Percentiles rank a stretch among this genome's conserved stretches.
phyloP scores from a whole-genome alignment of 2,329 filamentous ascomycete species.

The Colletotrichum sidae region DNA sequence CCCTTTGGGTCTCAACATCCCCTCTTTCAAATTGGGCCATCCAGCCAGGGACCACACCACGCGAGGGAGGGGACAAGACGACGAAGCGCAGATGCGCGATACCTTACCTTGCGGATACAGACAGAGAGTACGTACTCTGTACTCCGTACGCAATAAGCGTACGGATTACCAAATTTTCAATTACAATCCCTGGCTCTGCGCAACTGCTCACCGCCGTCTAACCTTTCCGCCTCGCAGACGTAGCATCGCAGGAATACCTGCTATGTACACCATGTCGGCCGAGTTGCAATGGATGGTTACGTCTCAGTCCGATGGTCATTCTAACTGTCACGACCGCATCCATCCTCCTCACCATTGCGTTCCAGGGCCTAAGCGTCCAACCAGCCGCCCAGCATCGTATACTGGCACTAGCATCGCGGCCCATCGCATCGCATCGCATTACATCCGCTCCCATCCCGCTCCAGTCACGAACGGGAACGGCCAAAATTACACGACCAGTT shows the following conservation, averaged over 20 bases:
- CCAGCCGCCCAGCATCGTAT: constrained; percentile 21
- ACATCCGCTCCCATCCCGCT: constrained; percentile 31
- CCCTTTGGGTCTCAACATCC: constrained; percentile 18
- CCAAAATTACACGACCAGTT: not conserved
- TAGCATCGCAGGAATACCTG: too few relatives aligned
- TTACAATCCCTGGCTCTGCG: not conserved
- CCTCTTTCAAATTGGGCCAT: constrained; percentile 13
- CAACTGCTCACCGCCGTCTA: too few relatives aligned
- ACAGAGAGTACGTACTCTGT: not conserved
- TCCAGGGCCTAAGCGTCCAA: constrained; percentile 12
- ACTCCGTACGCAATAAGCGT: not conserved
- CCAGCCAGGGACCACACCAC: not conserved
- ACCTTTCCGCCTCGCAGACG: too few relatives aligned
- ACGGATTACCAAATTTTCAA: constrained; percentile 10
- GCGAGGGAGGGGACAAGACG: constrained; percentile 6
- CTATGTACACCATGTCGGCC: not conserved
- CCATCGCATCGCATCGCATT: constrained; percentile 30
- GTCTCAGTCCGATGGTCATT: not conserved
- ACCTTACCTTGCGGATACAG: not conserved
- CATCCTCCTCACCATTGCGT: too few relatives aligned
- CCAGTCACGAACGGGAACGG: constrained; percentile 27
- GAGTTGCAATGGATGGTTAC: not conserved
- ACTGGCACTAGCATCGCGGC: constrained; percentile 4
- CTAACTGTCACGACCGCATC: too few relatives aligned
- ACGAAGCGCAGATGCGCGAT: constrained; percentile 15